A percentile compares a stretch with the other conserved stretches of the same genome.
Evolutionary conservation across 2,329 filamentous ascomycete species (phyloP).

Genomic region (Trichoderma sp.): DNA sequence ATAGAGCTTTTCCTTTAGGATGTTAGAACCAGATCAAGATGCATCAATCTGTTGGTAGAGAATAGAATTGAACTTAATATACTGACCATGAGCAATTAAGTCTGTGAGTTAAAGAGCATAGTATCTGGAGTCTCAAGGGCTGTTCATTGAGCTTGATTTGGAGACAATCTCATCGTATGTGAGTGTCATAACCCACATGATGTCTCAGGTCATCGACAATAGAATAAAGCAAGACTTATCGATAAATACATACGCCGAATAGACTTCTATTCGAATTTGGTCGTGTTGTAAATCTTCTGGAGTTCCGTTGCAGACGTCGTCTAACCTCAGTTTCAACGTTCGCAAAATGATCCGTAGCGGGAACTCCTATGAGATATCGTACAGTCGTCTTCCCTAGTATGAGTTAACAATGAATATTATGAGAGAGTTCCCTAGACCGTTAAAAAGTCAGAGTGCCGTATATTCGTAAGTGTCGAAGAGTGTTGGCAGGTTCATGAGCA

Average conservation of each 20-base stretch:
- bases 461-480: neutral
- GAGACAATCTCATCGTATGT: neutral
- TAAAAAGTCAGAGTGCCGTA: neutral
- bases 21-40: neutral
- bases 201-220: neutral
- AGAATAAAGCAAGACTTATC: neutral
- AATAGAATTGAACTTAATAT: accelerated
- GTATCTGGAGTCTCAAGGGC: neutral
- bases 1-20: neutral
- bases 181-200: neutral
- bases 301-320: neutral
- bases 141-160: neutral
- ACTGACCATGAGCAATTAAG: neutral
- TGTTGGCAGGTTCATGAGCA: neutral
- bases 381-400: neutral
- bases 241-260: neutral
- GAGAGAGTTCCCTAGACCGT: neutral
- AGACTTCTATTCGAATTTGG: neutral
- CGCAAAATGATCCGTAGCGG: neutral
- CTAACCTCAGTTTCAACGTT: neutral
- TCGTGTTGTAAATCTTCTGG: neutral
- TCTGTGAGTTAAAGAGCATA: neutral
- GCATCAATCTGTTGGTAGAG: accelerated
- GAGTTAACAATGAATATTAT: neutral
- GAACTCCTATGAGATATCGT: neutral